These are phyloP conservation scores for Lachancea sp. DNA, from an alignment of 805 yeast species.

Conservation along the genomic window DNA sequence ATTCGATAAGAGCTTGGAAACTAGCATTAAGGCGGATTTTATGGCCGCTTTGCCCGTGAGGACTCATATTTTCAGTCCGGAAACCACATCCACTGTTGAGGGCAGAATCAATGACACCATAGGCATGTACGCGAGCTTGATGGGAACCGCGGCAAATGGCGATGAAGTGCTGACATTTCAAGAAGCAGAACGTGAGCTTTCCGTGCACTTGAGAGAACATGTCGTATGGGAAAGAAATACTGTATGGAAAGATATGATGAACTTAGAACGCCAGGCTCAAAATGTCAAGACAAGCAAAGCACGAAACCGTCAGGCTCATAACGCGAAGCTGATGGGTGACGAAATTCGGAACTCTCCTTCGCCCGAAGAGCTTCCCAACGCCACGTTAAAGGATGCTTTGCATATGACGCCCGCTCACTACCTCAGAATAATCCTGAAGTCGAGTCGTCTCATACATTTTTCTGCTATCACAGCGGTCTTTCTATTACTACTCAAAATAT, in stretches of 20 bases:
- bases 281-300: constrained; percentile 47
- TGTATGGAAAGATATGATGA: constrained; percentile 95
- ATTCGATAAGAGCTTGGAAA: constrained; percentile 76
- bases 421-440: constrained; percentile 19
- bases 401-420: constrained; percentile 14
- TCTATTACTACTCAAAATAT: constrained; percentile 36
- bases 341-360: constrained; percentile 20
- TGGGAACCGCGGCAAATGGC: constrained; percentile 32
- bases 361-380: constrained; percentile 10
- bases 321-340: constrained; percentile 22
- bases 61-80: constrained; percentile 49
- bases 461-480: constrained; percentile 45
- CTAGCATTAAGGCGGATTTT: constrained; percentile 54
- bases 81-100: constrained; percentile 45
- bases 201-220: constrained; percentile 71
- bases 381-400: constrained; percentile 17
- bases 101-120: constrained; percentile 47
- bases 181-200: constrained; percentile 44
- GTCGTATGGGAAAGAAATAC: constrained; percentile 97
- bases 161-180: constrained; percentile 21
- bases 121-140: constrained; percentile 48
- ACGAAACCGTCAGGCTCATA: constrained; percentile 9
- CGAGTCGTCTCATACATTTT: constrained; percentile 38
- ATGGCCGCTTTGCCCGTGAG: constrained; percentile 40
- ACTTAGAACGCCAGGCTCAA: constrained; percentile 78